These are phyloP conservation scores for Lactarius tabidus DNA, from an alignment of 768 basidiomycete genomes.

Conservation along the genomic window DNA sequence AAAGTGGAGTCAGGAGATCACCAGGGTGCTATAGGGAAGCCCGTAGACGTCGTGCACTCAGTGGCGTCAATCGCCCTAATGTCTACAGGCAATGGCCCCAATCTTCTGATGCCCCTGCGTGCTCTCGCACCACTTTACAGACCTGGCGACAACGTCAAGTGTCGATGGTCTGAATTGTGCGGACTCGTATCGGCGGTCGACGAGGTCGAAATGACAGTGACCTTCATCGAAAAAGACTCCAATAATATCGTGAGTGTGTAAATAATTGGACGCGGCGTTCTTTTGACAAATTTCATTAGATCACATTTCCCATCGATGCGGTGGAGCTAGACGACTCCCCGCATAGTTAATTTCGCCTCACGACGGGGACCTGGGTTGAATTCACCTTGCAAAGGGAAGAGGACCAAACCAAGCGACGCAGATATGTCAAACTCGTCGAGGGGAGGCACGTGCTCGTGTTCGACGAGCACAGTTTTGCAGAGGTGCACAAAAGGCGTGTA, in stretches of 20 bases:
- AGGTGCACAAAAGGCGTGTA: neutral
- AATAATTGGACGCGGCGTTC: fast-evolving
- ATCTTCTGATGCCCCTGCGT: neutral
- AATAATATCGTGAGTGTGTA: neutral
- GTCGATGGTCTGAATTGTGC: neutral
- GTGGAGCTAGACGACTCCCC: neutral
- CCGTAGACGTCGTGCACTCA: neutral
- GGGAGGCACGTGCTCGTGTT: neutral
- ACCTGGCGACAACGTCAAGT: neutral
- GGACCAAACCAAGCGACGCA: neutral
- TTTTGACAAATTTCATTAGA: neutral
- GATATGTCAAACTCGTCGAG: neutral
- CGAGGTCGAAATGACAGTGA: neutral
- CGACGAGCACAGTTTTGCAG: neutral
- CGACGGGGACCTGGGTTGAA: neutral
- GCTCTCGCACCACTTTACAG: neutral
- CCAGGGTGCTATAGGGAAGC: neutral
- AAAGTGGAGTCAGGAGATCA: neutral
- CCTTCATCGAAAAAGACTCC: neutral
- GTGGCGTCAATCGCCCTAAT: neutral
- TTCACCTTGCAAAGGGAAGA: neutral
- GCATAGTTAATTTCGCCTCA: neutral
- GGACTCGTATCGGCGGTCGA: neutral
- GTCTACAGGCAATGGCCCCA: neutral
- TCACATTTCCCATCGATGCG: neutral